Evolutionary conservation across 805 yeast species (phyloP).

Genomic region (Ogataea haglerorum): DNA sequence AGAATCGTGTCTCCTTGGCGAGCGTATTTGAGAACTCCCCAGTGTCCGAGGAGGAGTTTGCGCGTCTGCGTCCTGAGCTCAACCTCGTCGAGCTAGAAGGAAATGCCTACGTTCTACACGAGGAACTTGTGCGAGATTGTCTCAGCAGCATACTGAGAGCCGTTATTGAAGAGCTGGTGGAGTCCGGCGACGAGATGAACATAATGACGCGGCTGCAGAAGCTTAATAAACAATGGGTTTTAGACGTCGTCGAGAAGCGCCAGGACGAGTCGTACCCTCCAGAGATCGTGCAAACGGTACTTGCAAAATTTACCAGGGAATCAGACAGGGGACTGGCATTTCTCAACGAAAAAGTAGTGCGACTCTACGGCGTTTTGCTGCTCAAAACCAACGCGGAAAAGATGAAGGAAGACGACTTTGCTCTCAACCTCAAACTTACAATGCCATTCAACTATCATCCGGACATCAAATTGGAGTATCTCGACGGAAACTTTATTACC

Average conservation of each 20-base stretch:
- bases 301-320: conserved; percentile 12
- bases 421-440: conserved; percentile 58
- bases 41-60: conserved; percentile 10
- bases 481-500: conserved; percentile 29
- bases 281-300: conserved; percentile 11
- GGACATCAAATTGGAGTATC: conserved; percentile 50
- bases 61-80: conserved; percentile 5
- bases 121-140: conserved; percentile 13
- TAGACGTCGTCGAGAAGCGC: background rate
- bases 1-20: conserved; percentile 1
- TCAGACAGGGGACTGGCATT: conserved; percentile 16
- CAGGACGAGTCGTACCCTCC: conserved; percentile 8
- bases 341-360: conserved; percentile 17
- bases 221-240: conserved; percentile 3
- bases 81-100: conserved; percentile 15
- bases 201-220: conserved; percentile 8
- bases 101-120: conserved; percentile 12
- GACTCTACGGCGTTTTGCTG: conserved; percentile 17
- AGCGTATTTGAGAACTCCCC: conserved; percentile 14
- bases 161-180: conserved; percentile 10
- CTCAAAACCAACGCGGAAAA: conserved; percentile 9
- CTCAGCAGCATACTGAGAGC: conserved; percentile 9
- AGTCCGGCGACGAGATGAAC: conserved; percentile 13
- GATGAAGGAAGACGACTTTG: conserved; percentile 45
- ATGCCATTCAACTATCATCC: conserved; percentile 54